Percentiles rank a stretch among this genome's conserved stretches.
These are phyloP conservation scores for Coelastrella sp. DNA, from an alignment of 139 green algal genomes.

Conservation along the genomic window DNA sequence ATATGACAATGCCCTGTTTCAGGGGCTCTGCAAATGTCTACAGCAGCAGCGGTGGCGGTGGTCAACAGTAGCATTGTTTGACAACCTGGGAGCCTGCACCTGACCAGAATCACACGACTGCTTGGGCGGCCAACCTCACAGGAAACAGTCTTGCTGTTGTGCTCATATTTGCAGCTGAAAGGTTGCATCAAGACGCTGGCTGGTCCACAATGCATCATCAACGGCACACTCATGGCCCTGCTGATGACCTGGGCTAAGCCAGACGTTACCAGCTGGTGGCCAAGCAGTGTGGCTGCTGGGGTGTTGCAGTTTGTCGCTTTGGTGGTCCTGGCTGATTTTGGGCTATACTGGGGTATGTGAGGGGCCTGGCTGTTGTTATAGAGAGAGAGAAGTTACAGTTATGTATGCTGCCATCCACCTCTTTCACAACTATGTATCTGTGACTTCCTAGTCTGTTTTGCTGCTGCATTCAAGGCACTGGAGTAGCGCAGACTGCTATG, in stretches of 20 bases:
- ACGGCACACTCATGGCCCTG: background rate
- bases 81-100: no score
- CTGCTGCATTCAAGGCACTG: background rate
- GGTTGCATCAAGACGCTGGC: background rate
- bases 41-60: no score
- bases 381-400: no score
- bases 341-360: conserved; percentile 44
- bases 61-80: no score
- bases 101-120: no score
- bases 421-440: no score
- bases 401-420: no score
- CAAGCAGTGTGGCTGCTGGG: background rate
- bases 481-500: background rate
- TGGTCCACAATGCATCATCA: background rate
- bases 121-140: background rate
- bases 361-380: background rate
- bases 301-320: conserved; percentile 29
- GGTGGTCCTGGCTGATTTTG: conserved; percentile 37
- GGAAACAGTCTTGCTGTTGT: background rate
- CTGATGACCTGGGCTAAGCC: conserved; percentile 13
- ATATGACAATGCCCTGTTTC: no score
- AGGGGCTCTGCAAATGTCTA: no score
- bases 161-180: background rate
- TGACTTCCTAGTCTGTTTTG: background rate
- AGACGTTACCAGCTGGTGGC: conserved; percentile 7